These are phyloP conservation scores for Sarocladium brachiariae DNA, from an alignment of 2,329 filamentous ascomycete species.

Conservation along the genomic window DNA sequence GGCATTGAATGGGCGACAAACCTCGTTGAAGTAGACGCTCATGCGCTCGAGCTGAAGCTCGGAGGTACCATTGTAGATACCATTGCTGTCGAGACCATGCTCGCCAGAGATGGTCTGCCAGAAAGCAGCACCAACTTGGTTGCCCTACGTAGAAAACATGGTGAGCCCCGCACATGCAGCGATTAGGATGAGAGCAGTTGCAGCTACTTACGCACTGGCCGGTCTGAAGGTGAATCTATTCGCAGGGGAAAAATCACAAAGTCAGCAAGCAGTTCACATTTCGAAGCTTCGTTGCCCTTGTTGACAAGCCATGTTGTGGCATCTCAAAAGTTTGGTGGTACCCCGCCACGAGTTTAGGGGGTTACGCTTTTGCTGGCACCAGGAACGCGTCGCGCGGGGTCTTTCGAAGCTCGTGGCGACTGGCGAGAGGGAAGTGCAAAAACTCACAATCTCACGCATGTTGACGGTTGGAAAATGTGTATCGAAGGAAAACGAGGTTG, in stretches of 20 bases:
- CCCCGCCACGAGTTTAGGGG: constrained; percentile 9
- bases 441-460: constrained; percentile 66
- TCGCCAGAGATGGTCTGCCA: constrained; percentile 86
- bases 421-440: constrained; percentile 12
- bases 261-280: constrained; percentile 41
- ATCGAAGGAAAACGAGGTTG: constrained; percentile 17
- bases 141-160: constrained; percentile 59
- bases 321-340: constrained; percentile 3
- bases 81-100: constrained; percentile 96
- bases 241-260: constrained; percentile 41
- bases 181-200: constrained; percentile 5
- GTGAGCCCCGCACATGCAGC: constrained; percentile 27
- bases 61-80: constrained; percentile 97
- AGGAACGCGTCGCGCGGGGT: constrained; percentile 34
- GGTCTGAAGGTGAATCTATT: constrained; percentile 98
- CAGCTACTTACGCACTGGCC: constrained; percentile 81
- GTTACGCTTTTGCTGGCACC: constrained; percentile 8
- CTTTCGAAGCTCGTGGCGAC: not conserved
- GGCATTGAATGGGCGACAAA: constrained; percentile 23
- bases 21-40: constrained; percentile 97
- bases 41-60: constrained; percentile 99
- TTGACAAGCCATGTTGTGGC: not conserved
- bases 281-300: not conserved
- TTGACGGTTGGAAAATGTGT: constrained; percentile 25
- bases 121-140: constrained; percentile 99